Base-by-base conservation (phyloP, 352 stramenopile genomes). In the Globisporangium radiosum region DNA sequence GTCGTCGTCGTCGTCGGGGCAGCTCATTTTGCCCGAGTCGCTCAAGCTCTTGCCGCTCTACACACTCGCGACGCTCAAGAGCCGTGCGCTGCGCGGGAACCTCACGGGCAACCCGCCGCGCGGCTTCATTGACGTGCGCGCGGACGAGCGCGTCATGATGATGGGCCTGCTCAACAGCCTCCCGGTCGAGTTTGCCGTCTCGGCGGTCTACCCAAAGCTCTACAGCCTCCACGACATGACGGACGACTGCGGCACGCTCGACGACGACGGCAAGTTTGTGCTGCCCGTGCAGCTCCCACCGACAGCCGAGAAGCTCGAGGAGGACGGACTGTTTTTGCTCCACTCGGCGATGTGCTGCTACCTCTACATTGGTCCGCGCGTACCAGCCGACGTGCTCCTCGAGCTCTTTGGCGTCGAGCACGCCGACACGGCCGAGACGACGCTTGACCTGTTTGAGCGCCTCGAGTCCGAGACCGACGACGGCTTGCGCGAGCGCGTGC, bases 11-110 rank as follows among this genome's bases (percentile, higher is more conserved):
- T 91, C 87, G 15, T 88, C 83, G 0, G 89, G 88, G 0, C 90
- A 97, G 63, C 81, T 97, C 25, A 97, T 97, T 44, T 70, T 97
- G 17, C 90, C 90, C 13, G 90, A 97, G 61, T 92, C 88, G 57
- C 78, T 97, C 36, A 96, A 96, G 71, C 59, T 96, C 47, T 64
- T 97, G 65, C 90, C 90, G 39, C 64, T 97, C 19, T 97, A 96
- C 79, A 94, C 81, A 36, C 63, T 96, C 39, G 81, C 81, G 56
- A 87, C 87, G 14, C 66, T 96, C 17, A 97, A 97, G 71, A 92
- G 78, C 55, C 77, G 85, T 37, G 87, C 87, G n/a, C 64, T 97
- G 38, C 80, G 90, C 47, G 82, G 70, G 42, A 96, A 96, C 57
- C 59, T 92, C 19, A 84, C 78, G 25, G 85, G 79, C 7, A 88